Base-by-base conservation (phyloP, 2,329 filamentous ascomycete genomes). In the Tolypocladium paradoxum region DNA sequence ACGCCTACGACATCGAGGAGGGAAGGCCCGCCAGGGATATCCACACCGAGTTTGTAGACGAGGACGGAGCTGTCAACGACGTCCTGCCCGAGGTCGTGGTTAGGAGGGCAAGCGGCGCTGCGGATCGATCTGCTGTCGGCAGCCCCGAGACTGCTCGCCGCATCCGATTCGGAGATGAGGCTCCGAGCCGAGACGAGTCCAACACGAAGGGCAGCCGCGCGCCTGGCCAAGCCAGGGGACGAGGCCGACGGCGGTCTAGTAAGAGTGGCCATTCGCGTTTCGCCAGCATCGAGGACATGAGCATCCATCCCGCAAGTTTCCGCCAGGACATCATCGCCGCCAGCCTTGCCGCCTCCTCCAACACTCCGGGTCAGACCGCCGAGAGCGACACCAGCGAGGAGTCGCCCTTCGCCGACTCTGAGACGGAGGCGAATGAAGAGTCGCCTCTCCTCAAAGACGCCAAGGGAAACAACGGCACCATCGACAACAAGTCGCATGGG, bases 311-410 rank as follows among this genome's bases (percentile, higher is more conserved):
- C 3, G 87, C 90, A 27, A 92, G 86, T 57, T 90, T 97, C 75
- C 79, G 93, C 59, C 88, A 95, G 67, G 90, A 92, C 53, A 96
- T 99, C 61, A 95, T 97, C 59, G 85, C 85, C 37, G 89, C 88
- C n/a, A 85, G 84, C 55, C 80, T 82, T 50, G 74, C 83, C 33
- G 61, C 65, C 7, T 59, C 63, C 12, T 61, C 61, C 3, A 54
- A 56, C 47, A 82, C 81, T 38, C 73, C 76, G 4, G 82, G 82
- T 4, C 78, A 67, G 16, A 64, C 67, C n/a, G 72, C 76, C 50
- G 82, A 82, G 33, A 79, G 76, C 54, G 77, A 78, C 34, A 70
- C 69, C 12, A 78, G 79, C 18, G 76, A 77, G 7, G 71, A 72
- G 18, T 70, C 71, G 9, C 71, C 73, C 7, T 61, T 69, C n/a